Base-by-base conservation (phyloP, 495 filamentous ascomycete species). In the Physcia stellaris region DNA sequence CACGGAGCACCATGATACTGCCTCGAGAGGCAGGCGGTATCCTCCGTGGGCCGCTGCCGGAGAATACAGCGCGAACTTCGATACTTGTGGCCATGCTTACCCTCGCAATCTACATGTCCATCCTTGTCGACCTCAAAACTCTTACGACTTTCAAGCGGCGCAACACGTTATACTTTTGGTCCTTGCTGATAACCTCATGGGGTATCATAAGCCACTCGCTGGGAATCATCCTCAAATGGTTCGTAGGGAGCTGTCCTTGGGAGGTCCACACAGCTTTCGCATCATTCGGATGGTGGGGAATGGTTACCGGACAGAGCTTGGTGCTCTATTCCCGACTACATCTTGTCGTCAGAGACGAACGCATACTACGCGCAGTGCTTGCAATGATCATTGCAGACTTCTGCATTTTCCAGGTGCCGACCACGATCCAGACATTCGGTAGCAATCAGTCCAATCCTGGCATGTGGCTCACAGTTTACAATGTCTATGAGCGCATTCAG, bases 301-400 rank as follows among this genome's bases (percentile, higher is more conserved):
- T 79, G 73, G 71, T 81, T 4, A 76, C 73, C 0, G 75, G 74
- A 17, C 75, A 79, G 48, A 72, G 70, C 4, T 43, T 59, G 9
- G 50, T 61, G 10, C 49, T 61, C 7, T 61, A 59, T 39, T 61
- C 58, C 30, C 52, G 58, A 2, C 47, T 61, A 6, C 47, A 59
- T 32, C 43, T 61, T 4, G 49, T 58, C 10, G 41, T 55, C 19
- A 52, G 49, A 12, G 39, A 50, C 26, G 24, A 37, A 7, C 15
- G 36, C 7, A 28, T 58, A 13, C 48, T 56, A 21, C 49, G 48
- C 15, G 13, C 41, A 9, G 43, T 58, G 12, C 50, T 55, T 7
- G 30, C 29, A 7, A 52, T 59, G 41, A 60, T 59, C 42, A 48
- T 58, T 4, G 18, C 48, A 17, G 40, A 57, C 23, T 51, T 50